Evolutionary conservation across 2,329 filamentous ascomycete species (phyloP).

Genomic region (Exophiala phaeomuriformis): DNA sequence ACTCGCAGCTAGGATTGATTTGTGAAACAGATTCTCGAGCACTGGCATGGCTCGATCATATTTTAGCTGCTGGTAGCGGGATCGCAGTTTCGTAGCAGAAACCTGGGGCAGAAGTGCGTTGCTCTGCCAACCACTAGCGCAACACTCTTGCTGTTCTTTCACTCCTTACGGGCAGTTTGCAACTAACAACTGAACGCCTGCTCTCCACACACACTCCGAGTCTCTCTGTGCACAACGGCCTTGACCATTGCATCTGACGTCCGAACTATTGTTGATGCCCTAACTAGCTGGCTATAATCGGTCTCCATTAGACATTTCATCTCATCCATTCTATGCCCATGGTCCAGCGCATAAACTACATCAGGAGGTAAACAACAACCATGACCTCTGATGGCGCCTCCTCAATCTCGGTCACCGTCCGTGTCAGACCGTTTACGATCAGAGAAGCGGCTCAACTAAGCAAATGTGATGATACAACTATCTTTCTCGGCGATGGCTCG

Average conservation of each 20-base stretch:
- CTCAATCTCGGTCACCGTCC: conserved; percentile 48
- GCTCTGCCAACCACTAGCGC: background rate
- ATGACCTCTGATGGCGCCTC: conserved; percentile 43
- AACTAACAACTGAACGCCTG: background rate
- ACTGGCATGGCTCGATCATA: too few relatives aligned
- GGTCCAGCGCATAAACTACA: background rate
- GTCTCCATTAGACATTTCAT: background rate
- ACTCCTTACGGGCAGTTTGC: background rate
- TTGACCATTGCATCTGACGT: conserved; percentile 10
- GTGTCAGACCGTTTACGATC: conserved; percentile 66
- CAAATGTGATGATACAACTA: conserved; percentile 67
- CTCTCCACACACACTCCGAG: background rate
- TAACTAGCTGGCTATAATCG: background rate
- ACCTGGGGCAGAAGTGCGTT: background rate
- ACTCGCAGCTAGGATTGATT: too few relatives aligned
- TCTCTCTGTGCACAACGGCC: background rate
- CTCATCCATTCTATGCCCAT: conserved; percentile 8
- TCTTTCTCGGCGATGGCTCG: conserved; percentile 95
- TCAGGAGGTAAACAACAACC: conserved; percentile 9
- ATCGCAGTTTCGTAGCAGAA: background rate
- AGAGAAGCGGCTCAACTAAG: conserved; percentile 87
- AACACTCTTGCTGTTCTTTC: background rate
- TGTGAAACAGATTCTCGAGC: too few relatives aligned
- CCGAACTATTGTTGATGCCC: conserved; percentile 1
- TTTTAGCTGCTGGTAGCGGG: too few relatives aligned